Percentiles rank a stretch among this genome's conserved stretches.
phyloP scores from a whole-genome alignment of 2,329 filamentous ascomycete genomes.

The Microsporum ferrugineum region DNA sequence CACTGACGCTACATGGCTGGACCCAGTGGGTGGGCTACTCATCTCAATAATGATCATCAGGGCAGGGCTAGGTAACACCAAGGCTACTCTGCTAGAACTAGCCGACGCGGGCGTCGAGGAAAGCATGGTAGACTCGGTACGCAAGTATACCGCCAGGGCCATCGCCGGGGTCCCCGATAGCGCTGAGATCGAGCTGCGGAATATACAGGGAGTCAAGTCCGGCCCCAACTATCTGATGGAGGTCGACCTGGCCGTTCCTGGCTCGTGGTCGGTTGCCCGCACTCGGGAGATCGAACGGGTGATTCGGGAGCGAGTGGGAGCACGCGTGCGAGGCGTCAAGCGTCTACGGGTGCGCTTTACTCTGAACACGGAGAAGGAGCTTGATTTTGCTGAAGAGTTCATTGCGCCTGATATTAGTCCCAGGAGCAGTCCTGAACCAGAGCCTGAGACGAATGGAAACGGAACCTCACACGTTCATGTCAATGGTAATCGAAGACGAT shows the following conservation, averaged over 20 bases:
- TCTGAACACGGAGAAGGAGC: slow-evolving; percentile 48
- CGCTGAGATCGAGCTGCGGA: slow-evolving; percentile 56
- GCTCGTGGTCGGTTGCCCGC: slow-evolving; percentile 61
- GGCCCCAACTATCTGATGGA: slow-evolving; percentile 95
- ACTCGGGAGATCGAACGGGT: slow-evolving; percentile 58
- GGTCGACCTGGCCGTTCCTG: slow-evolving; percentile 70
- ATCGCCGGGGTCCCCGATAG: slow-evolving; percentile 45
- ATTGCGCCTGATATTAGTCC: slow-evolving; percentile 53
- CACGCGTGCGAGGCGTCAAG: slow-evolving; percentile 71
- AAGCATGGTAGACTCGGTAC: slow-evolving; percentile 64
- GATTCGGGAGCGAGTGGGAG: slow-evolving; percentile 60
- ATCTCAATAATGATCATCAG: slow-evolving; percentile 91
- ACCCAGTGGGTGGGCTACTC: slow-evolving; percentile 82
- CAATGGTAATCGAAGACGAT: neutral
- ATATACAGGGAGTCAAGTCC: slow-evolving; percentile 82
- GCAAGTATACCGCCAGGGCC: slow-evolving; percentile 51
- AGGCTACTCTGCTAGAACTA: slow-evolving; percentile 69
- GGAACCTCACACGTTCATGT: slow-evolving; percentile 8
- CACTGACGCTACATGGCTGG: slow-evolving; percentile 77
- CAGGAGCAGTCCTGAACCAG: slow-evolving; percentile 49
- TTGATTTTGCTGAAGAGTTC: slow-evolving; percentile 65
- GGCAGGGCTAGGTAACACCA: slow-evolving; percentile 77
- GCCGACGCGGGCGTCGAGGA: slow-evolving; percentile 83
- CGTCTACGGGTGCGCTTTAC: slow-evolving; percentile 77
- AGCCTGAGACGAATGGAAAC: slow-evolving; percentile 38